phyloP scores from a whole-genome alignment of 345 rosid genomes.

The Rhodomyrtus tomentosa region DNA sequence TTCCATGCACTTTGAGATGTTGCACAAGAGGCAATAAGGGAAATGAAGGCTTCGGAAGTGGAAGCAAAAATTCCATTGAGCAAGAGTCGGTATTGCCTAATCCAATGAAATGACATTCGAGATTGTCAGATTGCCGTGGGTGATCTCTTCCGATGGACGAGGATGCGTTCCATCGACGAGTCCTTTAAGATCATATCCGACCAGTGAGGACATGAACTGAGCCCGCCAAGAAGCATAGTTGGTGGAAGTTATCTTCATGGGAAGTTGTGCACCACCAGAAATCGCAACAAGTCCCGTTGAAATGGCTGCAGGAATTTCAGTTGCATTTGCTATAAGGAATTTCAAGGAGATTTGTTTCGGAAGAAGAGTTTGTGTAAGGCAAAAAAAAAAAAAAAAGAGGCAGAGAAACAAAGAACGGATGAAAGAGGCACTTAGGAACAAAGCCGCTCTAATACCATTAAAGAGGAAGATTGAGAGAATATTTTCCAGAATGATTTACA shows the following conservation, averaged over 20 bases:
- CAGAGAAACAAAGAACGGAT: no score
- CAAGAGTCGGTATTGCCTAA: neutral
- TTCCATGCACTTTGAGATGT: neutral
- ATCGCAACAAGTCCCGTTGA: no score
- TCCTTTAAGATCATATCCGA: neutral
- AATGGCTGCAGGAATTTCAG: no score
- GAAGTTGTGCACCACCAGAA: neutral
- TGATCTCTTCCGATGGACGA: neutral
- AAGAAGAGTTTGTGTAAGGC: no score
- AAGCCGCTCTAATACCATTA: no score
- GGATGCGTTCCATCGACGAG: neutral
- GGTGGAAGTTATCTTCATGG: neutral
- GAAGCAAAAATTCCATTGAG: neutral
- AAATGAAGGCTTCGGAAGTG: neutral
- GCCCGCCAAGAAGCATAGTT: neutral
- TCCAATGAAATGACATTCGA: neutral
- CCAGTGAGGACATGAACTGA: neutral
- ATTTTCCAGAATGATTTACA: no score
- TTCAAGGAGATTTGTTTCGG: no score
- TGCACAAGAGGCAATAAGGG: neutral
- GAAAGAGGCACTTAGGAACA: no score
- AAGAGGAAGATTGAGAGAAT: no score
- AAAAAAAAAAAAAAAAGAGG: no score
- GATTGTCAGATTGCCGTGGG: neutral
- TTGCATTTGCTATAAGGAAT: no score